Base-by-base conservation (phyloP, 1,139 yeast genomes). In the Yamadazyma mexicana region DNA sequence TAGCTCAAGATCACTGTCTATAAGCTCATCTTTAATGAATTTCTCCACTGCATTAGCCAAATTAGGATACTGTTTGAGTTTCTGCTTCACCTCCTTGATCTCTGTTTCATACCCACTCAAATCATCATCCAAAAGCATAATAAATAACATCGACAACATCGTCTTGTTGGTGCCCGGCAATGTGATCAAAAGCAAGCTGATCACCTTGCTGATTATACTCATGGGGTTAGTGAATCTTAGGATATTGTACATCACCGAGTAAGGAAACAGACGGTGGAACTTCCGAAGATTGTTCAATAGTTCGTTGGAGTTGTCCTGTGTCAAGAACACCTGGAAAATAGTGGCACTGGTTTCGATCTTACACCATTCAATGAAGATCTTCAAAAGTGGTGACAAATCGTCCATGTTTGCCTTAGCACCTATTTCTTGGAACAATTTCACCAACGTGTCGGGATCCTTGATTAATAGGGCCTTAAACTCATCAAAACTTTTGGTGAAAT, bases 341-440 rank as follows among this genome's bases (percentile, higher is more conserved):
- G 95, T 83, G 0, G 96, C 87, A 0, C 96, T 87, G 17, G 87
- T 64, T 55, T 89, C 94, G 17, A 89, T 76, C 43, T 87, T 80
- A 46, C 84, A 77, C 88, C 96, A 84, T 47, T 87, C 87, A 32
- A 87, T 71, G 47, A 89, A 84, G 33, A 86, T 77, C 47, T 71
- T 71, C 38, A 89, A 66, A 35, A 84, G 69, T 1, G 86, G 83
- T 3, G 92, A 79, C 39, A 88, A 66, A n/a, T 83, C 78, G 18
- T 65, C 64, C n/a, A 86, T 72, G 16, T 66, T 66, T 1, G 69
- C 61, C 32, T 79, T 73, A 1, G 61, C 59, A 33, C 84, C 83
- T 26, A 91, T 67, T 51, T 87, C 95, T 33, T 66, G 53, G 49
- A 85, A 83, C n/a, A 85, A 55, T 18, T 66, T 62, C 8, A 69